Evolutionary conservation across 2,329 filamentous ascomycete species (phyloP), one percentile per base, ranked within the genome.

Genomic region (Colletotrichum limetticola): DNA sequence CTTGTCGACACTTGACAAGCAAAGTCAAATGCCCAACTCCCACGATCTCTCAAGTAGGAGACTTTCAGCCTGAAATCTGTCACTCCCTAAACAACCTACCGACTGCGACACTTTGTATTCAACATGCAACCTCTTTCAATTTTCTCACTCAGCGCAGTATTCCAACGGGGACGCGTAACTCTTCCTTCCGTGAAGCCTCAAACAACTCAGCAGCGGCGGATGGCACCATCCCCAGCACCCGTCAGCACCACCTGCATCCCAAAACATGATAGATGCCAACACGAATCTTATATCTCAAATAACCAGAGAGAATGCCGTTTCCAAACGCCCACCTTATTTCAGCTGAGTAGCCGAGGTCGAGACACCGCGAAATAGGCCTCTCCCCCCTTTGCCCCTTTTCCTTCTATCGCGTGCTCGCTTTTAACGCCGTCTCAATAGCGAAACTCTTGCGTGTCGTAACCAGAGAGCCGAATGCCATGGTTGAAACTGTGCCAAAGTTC

Each of bases 231-330:
- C n/a, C 53, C 37, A 59, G 65, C 19, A 28, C 35, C 63, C n/a
- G 19, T 28, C 5, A 56, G 49, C 26, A 59, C 70, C 46, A 72
- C 59, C 66, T 30, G 37, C 19, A 5, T 52, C 32, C 42, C 28
- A 14, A 60, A 65, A 56, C 70, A 35, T 72, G 70, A 64, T 72
- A 61, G 66, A 61, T 70, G 66, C 60, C 55, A 65, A 52, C 60
- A 35, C 46, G 37, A 70, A 72, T 65, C 61, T 68, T 70, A 55
- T 69, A 72, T 49, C 49, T 67, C 57, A 61, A 52, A 57, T 49
- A 11, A 26, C 28, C 5, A 5, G 35, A n/a, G 16, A 16, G 28
- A 35, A 30, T 8, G 1, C n/a, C 60, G 32, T 35, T 22, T 11
- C 7, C n/a, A 14, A 24, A 30, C 58, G 8, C 9, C 35, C 16